phyloP scores from a whole-genome alignment of 2,329 filamentous ascomycete species.

The Aspergillus phoenicis region DNA sequence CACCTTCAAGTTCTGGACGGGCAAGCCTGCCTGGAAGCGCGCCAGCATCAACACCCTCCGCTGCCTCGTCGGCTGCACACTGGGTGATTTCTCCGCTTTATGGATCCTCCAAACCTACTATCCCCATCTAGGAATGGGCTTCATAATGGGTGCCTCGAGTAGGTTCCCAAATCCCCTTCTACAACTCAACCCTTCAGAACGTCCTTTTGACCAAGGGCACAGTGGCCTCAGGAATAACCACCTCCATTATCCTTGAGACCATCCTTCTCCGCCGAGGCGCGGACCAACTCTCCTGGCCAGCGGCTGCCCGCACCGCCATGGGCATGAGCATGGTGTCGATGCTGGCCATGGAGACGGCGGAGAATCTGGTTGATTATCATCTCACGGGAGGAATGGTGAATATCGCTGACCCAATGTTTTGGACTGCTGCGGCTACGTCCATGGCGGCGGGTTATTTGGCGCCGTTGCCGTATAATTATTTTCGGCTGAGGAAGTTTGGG shows the following conservation, averaged over 20 bases:
- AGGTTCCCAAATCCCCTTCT: constrained; percentile 16
- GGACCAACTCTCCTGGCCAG: constrained; percentile 52
- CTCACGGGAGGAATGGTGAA: constrained; percentile 56
- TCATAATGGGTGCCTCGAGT: constrained; percentile 59
- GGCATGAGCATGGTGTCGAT: constrained; percentile 64
- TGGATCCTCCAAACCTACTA: constrained; percentile 57
- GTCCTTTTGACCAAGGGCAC: not conserved
- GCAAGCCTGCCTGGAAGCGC: constrained; percentile 50
- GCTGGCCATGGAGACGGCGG: constrained; percentile 60
- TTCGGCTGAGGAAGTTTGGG: constrained; percentile 52
- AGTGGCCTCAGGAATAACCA: constrained; percentile 57
- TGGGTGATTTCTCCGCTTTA: constrained; percentile 60
- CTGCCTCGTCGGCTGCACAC: constrained; percentile 58
- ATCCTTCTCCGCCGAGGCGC: constrained; percentile 52
- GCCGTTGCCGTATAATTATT: constrained; percentile 59
- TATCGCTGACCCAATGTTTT: constrained; percentile 54
- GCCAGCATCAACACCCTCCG: constrained; percentile 58
- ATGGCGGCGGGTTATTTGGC: constrained; percentile 41
- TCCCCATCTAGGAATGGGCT: constrained; percentile 50
- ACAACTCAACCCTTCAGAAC: no score
- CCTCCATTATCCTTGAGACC: constrained; percentile 58
- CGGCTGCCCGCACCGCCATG: constrained; percentile 55
- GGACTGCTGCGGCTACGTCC: constrained; percentile 50
- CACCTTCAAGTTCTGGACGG: constrained; percentile 38
- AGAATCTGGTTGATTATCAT: constrained; percentile 60